phyloP scores from a whole-genome alignment of 306 rosid genomes.

The Acacia melanoxylon region DNA sequence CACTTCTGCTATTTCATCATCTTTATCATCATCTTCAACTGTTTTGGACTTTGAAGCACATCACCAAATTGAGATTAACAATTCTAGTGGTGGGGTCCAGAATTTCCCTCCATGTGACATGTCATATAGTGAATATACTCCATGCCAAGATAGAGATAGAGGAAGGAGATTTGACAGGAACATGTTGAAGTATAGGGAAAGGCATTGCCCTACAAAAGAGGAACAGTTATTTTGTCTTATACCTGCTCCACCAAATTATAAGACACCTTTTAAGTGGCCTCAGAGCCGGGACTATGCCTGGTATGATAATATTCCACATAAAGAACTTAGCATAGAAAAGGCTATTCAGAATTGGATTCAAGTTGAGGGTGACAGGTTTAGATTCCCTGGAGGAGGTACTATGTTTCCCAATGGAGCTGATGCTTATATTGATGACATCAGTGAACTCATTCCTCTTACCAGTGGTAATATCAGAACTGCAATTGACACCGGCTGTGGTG shows the following conservation, averaged over 20 bases:
- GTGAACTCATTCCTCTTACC: conserved; percentile 77
- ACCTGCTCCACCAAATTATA: conserved; percentile 92
- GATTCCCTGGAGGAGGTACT: conserved; percentile 98
- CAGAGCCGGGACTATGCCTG: conserved; percentile 91
- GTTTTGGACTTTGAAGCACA: conserved; percentile 71
- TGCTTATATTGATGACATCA: conserved; percentile 85
- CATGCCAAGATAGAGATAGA: conserved; percentile 75
- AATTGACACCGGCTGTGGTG: conserved; percentile 98
- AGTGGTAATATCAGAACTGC: conserved; percentile 81
- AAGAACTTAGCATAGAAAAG: conserved; percentile 91
- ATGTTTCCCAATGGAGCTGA: conserved; percentile 97
- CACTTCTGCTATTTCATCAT: conserved; percentile 13
- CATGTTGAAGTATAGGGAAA: conserved; percentile 89
- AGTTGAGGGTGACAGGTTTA: conserved; percentile 81
- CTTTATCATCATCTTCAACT: conserved; percentile 26
- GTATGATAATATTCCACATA: conserved; percentile 93
- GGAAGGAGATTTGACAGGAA: conserved; percentile 69
- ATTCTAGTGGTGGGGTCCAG: conserved; percentile 38
- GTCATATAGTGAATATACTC: conserved; percentile 77
- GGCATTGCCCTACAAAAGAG: conserved; percentile 86
- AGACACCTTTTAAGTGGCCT: conserved; percentile 94
- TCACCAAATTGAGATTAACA: conserved; percentile 58
- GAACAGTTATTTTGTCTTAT: conserved; percentile 69
- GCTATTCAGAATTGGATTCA: conserved; percentile 97
- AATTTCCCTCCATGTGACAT: conserved; percentile 66